Conservation (phyloP, 805 yeast genomes). For the Yamadazyma olivae region DNA sequence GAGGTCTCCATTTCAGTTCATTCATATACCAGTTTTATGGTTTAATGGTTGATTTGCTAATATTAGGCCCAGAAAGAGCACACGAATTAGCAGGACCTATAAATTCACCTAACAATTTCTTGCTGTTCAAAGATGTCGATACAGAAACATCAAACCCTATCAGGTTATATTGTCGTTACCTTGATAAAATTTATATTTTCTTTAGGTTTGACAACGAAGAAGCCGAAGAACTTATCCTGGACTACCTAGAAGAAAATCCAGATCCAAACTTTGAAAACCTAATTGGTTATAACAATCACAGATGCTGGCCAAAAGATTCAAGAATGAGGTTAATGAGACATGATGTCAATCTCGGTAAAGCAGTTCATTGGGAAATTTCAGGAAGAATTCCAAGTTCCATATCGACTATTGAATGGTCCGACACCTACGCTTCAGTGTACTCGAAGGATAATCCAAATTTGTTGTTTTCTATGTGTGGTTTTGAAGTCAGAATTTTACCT, state of each 20-base stretch:
- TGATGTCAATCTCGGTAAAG: conserved; percentile 90
- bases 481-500: conserved; percentile 88
- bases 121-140: conserved; percentile 60
- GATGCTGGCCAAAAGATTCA: conserved; percentile 92
- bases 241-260: conserved; percentile 78
- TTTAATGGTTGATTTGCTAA: conserved; percentile 71
- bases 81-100: conserved; percentile 80
- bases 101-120: conserved; percentile 67
- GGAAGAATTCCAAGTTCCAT: conserved; percentile 77
- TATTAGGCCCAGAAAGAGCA: conserved; percentile 86
- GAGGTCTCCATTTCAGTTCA: conserved; percentile 89
- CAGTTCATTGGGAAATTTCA: conserved; percentile 86
- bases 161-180: conserved; percentile 73
- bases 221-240: conserved; percentile 70
- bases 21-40: conserved; percentile 92
- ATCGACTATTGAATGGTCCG: conserved; percentile 74
- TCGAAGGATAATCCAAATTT: conserved; percentile 88
- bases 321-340: conserved; percentile 88
- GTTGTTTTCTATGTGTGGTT: conserved; percentile 89
- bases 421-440: conserved; percentile 81
- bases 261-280: conserved; percentile 89
- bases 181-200: conserved; percentile 77
- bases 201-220: conserved; percentile 75
- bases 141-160: conserved; percentile 73
- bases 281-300: conserved; percentile 80